Base-by-base conservation (phyloP, 192 early-diverging fungal genomes). In the Backusella tuberculispora region DNA sequence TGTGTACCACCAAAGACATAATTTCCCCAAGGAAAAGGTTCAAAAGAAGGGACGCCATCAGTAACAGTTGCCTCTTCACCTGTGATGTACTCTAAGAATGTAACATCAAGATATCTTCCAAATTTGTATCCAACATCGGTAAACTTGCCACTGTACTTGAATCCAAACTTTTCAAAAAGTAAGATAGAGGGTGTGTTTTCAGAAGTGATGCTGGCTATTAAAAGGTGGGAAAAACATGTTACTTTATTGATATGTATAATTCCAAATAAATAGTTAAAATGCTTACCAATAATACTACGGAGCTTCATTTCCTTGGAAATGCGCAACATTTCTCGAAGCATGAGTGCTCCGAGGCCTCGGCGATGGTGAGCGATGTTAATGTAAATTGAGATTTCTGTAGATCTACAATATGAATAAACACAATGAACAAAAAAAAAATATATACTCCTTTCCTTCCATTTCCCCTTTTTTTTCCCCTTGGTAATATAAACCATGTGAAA, bases 71-170 rank as follows among this genome's bases (percentile, higher is more conserved):
- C 68, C 9, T 69, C 45, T 14, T 17, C 74, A 53, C 73, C 66
- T 3, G 68, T 69, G 26, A 69, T 69, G 12, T 69, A 47, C 26
- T 69, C 68, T n/a, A 69, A 69, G 42, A 89, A 89, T 2, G 74
- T 77, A 60, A 82, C 85, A 79, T 87, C 84, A 44, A 87, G 73
- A 76, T 81, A 87, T 12, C 83, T 78, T 42, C 82, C 85, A 82
- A 87, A 89, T 66, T 89, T 89, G 75, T 78, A 85, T 3, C 88
- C 88, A n/a, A 83, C 79, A 48, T 89, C 82, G 40, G 72, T 76
- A 77, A 89, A 81, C 0, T 76, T 80, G 3, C 85, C 88, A 7
- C 85, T 83, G 6, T 82, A 63, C 15, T 78, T 77, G 72, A 89
- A 89, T 15, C 83, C 83, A 40, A 79, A 77, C 12, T 81, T 77